phyloP scores from a whole-genome alignment of 441 rosid genomes.

The Populus hybrid region DNA sequence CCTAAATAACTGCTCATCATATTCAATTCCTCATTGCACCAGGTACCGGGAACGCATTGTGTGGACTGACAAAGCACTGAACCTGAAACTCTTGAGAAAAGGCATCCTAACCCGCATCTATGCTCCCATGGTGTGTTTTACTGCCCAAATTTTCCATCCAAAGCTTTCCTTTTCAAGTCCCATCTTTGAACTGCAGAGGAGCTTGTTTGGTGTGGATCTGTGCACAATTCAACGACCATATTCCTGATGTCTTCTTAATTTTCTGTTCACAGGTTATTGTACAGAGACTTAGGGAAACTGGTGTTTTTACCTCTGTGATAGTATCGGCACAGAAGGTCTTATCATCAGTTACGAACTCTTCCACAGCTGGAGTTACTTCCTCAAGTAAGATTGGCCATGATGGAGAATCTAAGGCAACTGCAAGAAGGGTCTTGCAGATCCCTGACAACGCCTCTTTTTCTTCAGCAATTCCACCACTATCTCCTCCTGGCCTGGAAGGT shows the following conservation, averaged over 20 bases:
- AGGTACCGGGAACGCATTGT: constrained; percentile 85
- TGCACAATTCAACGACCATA: background rate
- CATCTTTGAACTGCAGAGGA: background rate
- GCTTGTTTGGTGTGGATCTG: background rate
- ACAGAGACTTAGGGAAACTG: constrained; percentile 79
- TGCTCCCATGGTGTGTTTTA: constrained; percentile 75
- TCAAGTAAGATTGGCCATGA: constrained; percentile 44
- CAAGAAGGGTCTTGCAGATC: constrained; percentile 51
- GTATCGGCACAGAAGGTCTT: constrained; percentile 42
- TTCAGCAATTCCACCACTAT: constrained; percentile 56
- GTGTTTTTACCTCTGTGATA: constrained; percentile 57
- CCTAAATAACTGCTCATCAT: background rate
- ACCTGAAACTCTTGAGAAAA: constrained; percentile 64
- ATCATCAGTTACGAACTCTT: constrained; percentile 30
- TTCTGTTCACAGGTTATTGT: constrained; percentile 50
- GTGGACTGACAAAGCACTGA: constrained; percentile 63
- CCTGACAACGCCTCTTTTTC: constrained; percentile 16
- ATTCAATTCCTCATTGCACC: constrained; percentile 6
- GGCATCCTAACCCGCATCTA: constrained; percentile 75
- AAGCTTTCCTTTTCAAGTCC: background rate
- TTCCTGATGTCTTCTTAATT: constrained; percentile 4
- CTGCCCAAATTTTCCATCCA: background rate
- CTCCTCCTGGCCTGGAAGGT: constrained; percentile 54
- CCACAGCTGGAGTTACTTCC: constrained; percentile 24
- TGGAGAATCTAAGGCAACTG: constrained; percentile 39